A percentile compares a stretch with the other conserved stretches of the same genome.
Conservation (phyloP, 176 grass and related monocot genomes). For the Canna indica region DNA sequence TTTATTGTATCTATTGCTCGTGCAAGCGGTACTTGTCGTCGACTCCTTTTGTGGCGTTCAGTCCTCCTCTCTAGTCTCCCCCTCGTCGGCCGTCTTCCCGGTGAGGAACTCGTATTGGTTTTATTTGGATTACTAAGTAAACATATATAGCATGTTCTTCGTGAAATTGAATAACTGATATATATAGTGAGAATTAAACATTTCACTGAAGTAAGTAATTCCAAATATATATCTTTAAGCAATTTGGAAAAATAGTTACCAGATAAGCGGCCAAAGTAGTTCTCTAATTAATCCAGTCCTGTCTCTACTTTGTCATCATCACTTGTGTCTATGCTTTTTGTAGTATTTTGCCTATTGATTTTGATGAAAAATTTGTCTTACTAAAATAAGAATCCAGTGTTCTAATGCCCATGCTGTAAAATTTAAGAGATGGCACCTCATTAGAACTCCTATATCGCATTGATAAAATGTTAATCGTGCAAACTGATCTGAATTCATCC, state of each 20-base stretch:
- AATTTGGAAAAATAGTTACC: constrained; percentile 21
- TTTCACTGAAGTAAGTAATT: background rate
- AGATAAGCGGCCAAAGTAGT: constrained; percentile 23
- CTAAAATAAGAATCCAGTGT: constrained; percentile 38
- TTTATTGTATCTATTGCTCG: no score
- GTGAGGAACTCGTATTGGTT: no score
- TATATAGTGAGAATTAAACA: background rate
- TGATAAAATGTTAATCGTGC: constrained; percentile 1
- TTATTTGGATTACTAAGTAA: no score
- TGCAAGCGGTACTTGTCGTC: no score
- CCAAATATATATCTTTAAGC: background rate
- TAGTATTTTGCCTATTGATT: constrained; percentile 5
- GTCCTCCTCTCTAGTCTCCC: no score
- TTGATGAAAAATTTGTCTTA: background rate
- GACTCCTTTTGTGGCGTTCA: no score
- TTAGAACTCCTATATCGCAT: constrained; percentile 4
- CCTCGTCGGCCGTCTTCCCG: no score
- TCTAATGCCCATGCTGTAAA: constrained; percentile 23
- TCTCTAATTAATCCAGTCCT: constrained; percentile 15
- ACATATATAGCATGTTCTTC: no score
- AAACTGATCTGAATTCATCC: background rate
- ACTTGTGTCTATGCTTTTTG: constrained; percentile 12
- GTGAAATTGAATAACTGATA: no score
- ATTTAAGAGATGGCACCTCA: background rate
- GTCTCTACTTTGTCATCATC: constrained; percentile 16